Base-by-base conservation (phyloP, 2,329 filamentous ascomycete species). In the Botrytis paeoniae region DNA sequence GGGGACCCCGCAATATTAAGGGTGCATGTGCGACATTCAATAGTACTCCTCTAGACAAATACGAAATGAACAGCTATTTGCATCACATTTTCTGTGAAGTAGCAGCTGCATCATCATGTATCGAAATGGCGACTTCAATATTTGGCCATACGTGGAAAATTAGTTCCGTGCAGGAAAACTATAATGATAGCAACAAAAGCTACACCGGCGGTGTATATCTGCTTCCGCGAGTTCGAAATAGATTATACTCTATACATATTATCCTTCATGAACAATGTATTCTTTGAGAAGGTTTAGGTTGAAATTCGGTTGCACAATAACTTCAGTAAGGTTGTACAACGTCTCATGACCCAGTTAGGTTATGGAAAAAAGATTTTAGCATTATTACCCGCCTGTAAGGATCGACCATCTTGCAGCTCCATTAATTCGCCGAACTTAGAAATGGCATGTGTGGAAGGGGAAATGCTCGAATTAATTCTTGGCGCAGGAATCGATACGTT, bases 1-100 rank as follows among this genome's bases (percentile, higher is more conserved):
- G 69, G 69, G 45, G 60, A 71, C 60, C 69, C 69, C 69, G 60
- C 69, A 64, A 57, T 64, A 29, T 8, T n/a, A 43, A 32, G 45
- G 60, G 16, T 71, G 7, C 43, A 51, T 57, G n/a, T 63, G 43
- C 61, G 51, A 54, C 29, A 39, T 45, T 71, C 1, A 37, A 54
- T 8, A 54, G 54, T 29, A 35, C 10, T 18, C 22, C 32, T 51
- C 29, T 4, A 62, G 35, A 51, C 45, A 41, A 54, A 35, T 18
- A 18, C 20, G 25, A 25, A 25, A 16, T n/a, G 25, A 6, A 37
- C 57, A 10, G 25, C 18, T 32, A 14, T 51, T 20, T 29, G 16
- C 32, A n/a, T 43, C 22, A 61, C 14, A 41, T 69, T 4, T 43
- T 39, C 32, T 51, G 29, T n/a, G 64, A 51, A 65, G 20, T 60